A percentile compares a stretch with the other conserved stretches of the same genome.
phyloP scores from a whole-genome alignment of 345 rosid species.

The Hypericum androsaemum region DNA sequence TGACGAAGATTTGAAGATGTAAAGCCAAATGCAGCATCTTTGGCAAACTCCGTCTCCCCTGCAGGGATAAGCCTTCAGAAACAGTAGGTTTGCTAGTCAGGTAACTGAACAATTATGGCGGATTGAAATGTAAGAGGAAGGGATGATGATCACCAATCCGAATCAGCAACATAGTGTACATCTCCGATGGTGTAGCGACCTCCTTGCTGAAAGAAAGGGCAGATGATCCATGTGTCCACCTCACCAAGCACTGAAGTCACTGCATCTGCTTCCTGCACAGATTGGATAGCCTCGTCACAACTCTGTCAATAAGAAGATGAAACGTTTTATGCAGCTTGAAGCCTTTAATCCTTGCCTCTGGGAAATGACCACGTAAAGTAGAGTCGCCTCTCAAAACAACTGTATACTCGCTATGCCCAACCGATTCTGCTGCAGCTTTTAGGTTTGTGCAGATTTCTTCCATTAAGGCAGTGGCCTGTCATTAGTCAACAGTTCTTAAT shows the following conservation, averaged over 20 bases:
- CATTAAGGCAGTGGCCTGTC: conserved; percentile 67
- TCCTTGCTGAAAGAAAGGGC: conserved; percentile 97
- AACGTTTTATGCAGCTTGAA: conserved; percentile 1
- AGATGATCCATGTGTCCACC: conserved; percentile 91
- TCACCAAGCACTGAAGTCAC: conserved; percentile 80
- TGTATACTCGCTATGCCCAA: conserved; percentile 51
- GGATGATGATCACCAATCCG: conserved; percentile 42
- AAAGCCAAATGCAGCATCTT: conserved; percentile 85
- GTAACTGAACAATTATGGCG: neutral
- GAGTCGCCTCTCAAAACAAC: conserved; percentile 95
- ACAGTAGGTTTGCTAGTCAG: conserved; percentile 9
- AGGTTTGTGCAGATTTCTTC: conserved; percentile 71
- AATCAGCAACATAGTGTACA: conserved; percentile 86
- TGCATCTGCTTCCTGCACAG: conserved; percentile 77
- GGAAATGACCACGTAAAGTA: conserved; percentile 95
- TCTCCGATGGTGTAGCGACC: conserved; percentile 88
- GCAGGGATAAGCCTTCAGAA: conserved; percentile 75
- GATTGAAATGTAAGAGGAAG: conserved; percentile 1
- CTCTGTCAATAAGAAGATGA: neutral
- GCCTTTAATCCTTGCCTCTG: conserved; percentile 49
- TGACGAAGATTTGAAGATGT: conserved; percentile 81
- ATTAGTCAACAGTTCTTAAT: conserved; percentile 12
- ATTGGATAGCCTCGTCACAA: conserved; percentile 6
- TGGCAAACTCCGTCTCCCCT: conserved; percentile 94
- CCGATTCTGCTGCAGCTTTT: conserved; percentile 44